phyloP scores from a whole-genome alignment of 2,329 filamentous ascomycete genomes.

The Epichloe brachyelytri region DNA sequence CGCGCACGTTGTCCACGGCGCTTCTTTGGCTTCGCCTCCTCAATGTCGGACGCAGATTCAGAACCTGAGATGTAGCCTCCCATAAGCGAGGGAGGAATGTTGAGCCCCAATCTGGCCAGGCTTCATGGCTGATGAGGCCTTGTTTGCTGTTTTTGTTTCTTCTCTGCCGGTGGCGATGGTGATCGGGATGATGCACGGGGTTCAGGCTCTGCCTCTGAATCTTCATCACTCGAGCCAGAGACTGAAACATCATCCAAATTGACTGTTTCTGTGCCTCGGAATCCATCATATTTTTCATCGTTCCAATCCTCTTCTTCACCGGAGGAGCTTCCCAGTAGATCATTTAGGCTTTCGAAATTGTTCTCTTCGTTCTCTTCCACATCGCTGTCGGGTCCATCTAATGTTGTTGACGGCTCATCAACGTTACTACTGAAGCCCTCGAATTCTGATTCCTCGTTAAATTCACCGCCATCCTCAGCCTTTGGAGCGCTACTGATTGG shows the following conservation, averaged over 20 bases:
- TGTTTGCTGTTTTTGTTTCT: conserved; percentile 9
- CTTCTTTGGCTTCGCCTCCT: conserved; percentile 49
- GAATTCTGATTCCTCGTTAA: conserved; percentile 22
- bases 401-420: conserved; percentile 11
- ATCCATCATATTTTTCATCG: conserved; percentile 17
- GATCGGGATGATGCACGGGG: conserved; percentile 14
- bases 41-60: conserved; percentile 55
- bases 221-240: conserved; percentile 20
- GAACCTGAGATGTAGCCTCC: conserved; percentile 69
- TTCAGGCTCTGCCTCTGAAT: conserved; percentile 14
- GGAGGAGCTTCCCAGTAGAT: conserved; percentile 31
- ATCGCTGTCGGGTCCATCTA: conserved; percentile 9
- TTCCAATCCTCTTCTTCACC: conserved; percentile 30
- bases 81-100: conserved; percentile 63
- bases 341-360: conserved; percentile 28
- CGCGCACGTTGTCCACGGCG: conserved; percentile 71
- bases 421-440: conserved; percentile 22
- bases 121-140: conserved; percentile 9
- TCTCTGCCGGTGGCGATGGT: conserved; percentile 15
- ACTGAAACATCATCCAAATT: conserved; percentile 28
- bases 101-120: conserved; percentile 25
- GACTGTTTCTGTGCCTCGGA: conserved; percentile 21
- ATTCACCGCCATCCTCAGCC: conserved; percentile 2
- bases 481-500: conserved; percentile 10
- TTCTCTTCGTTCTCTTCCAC: conserved; percentile 20